Base-by-base conservation (phyloP, 768 basidiomycete species). In the Trametes cubensis region DNA sequence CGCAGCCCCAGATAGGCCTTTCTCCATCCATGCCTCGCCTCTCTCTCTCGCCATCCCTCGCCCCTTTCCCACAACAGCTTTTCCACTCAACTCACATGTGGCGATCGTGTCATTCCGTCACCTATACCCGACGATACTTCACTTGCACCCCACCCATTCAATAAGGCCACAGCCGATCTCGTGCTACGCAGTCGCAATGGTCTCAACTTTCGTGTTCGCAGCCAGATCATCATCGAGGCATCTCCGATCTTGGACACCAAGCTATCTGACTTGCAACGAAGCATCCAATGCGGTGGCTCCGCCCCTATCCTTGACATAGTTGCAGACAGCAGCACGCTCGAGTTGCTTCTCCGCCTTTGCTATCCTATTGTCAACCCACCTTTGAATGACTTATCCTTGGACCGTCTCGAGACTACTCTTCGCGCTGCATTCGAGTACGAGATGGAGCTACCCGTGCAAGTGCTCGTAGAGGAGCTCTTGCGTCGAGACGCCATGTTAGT, bases 401-500 rank as follows among this genome's bases (percentile, higher is more conserved):
- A 13, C 8, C 20, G 38, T 4, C n/a, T 62, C 40, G 46, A 55
- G 39, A 10, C 53, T 3, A 34, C 48, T 2, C 52, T 66, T 6
- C 42, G 28, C 11, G 61, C 61, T 1, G 65, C 65, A 0, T 1
- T 60, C 20, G 56, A 63, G 55, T 66, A 62, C 47, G 39, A 61
- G n/a, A 23, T 62, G 50, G 58, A 52, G 18, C 8, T 34, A n/a
- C 25, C 61, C 4, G 40, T 42, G 13, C 17, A 13, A 5, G 15
- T 52, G 25, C 42, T 62, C 18, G 38, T 15, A 17, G 54, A 38
- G 26, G 21, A 39, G 5, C 44, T 61, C 42, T 20, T 21, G 28
- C 18, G n/a, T 6, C 18, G 15, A 25, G 30, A 39, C 10, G 11
- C 78, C 3, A 21, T 72, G 11, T 62, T 56, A 11, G 60, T 74